phyloP scores from a whole-genome alignment of 768 basidiomycete genomes.

The Boletus edulis region DNA sequence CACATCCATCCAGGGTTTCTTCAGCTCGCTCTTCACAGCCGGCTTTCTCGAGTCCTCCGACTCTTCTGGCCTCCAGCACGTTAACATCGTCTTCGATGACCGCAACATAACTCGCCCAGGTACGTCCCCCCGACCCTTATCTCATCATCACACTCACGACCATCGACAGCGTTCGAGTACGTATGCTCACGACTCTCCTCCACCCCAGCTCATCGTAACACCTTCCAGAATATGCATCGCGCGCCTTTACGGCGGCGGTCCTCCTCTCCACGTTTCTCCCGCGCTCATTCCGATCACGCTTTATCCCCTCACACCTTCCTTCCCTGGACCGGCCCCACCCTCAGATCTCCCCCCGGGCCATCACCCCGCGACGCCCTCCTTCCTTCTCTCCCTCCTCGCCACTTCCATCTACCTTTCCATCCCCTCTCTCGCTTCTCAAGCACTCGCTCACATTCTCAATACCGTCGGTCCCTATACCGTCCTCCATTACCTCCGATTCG shows the following conservation, averaged over 20 bases:
- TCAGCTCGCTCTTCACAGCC: conserved; percentile 80
- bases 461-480: conserved; percentile 81
- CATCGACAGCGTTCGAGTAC: conserved; percentile 78
- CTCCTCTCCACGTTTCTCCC: conserved; percentile 65
- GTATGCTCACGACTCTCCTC: conserved; percentile 28
- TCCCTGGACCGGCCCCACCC: conserved; percentile 34
- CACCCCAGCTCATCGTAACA: conserved; percentile 11
- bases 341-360: conserved; percentile 45
- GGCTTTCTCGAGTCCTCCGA: conserved; percentile 65
- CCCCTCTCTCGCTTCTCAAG: conserved; percentile 70
- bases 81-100: conserved; percentile 77
- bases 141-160: neutral
- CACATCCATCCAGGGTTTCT: conserved; percentile 64
- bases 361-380: conserved; percentile 75
- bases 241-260: conserved; percentile 84
- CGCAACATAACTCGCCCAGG: conserved; percentile 86
- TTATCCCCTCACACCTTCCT: conserved; percentile 72
- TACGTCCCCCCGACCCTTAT: conserved; percentile 34
- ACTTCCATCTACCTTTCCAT: conserved; percentile 86
- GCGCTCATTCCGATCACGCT: conserved; percentile 60
- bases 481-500: conserved; percentile 75
- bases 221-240: conserved; percentile 73
- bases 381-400: conserved; percentile 84
- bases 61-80: conserved; percentile 41
- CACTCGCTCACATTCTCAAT: conserved; percentile 65